Percentiles rank a stretch among this genome's conserved stretches.
Conservation (phyloP, 306 rosid genomes). For the Crotalaria pallida region DNA sequence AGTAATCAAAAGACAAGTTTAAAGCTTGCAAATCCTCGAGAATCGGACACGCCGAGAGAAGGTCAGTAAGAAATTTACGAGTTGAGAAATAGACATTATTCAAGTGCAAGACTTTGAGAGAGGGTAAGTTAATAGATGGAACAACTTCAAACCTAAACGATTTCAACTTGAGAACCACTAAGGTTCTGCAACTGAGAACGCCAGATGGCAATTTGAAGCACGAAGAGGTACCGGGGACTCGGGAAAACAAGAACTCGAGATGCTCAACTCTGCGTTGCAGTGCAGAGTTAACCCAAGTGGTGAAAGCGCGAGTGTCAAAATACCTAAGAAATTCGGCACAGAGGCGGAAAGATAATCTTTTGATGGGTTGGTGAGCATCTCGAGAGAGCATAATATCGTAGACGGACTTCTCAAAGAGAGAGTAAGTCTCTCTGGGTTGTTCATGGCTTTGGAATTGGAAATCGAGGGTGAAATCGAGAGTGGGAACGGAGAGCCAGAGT, state of each 20-base stretch:
- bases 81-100: fast-evolving
- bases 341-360: not conserved
- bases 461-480: not conserved
- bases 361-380: not conserved
- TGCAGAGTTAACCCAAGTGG: not conserved
- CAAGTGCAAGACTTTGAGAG: not conserved
- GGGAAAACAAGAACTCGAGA: not conserved
- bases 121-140: not conserved
- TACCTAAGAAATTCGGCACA: not conserved
- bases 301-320: too few relatives aligned
- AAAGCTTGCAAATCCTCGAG: not conserved
- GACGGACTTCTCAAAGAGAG: not conserved
- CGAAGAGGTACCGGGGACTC: too few relatives aligned
- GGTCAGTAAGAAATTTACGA: fast-evolving
- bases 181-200: not conserved
- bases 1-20: too few relatives aligned
- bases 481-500: not conserved
- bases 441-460: too few relatives aligned
- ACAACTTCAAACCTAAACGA: not conserved
- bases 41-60: not conserved
- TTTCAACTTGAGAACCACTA: not conserved
- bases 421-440: too few relatives aligned
- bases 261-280: not conserved
- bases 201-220: not conserved
- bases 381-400: not conserved